phyloP scores from a whole-genome alignment of 495 filamentous ascomycete species.

The Aspergillus avenaceus region DNA sequence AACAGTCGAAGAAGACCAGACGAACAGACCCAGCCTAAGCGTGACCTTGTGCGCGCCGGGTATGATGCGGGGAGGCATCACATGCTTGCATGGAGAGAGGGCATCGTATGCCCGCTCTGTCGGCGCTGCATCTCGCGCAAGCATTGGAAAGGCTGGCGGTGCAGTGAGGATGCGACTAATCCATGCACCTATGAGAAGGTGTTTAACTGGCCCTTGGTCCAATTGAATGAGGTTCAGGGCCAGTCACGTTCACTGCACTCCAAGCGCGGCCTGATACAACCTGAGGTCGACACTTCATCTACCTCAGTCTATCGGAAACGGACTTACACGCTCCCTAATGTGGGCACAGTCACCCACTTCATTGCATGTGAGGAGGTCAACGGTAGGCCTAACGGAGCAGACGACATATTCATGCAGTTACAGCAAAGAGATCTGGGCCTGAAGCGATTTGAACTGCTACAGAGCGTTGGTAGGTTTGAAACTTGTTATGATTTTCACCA shows the following conservation, averaged over 20 bases:
- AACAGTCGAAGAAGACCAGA: slow-evolving; percentile 29
- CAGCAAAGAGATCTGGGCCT: slow-evolving; percentile 58
- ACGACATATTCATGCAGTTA: slow-evolving; percentile 60
- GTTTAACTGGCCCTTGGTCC: slow-evolving; percentile 29
- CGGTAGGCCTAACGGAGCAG: slow-evolving; percentile 46
- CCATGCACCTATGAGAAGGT: slow-evolving; percentile 44
- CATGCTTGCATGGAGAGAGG: too few species aligned
- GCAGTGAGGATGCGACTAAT: slow-evolving; percentile 25
- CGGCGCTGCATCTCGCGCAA: slow-evolving; percentile 57
- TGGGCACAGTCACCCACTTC: slow-evolving; percentile 62
- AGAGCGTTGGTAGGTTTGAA: slow-evolving; percentile 32
- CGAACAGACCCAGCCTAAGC: slow-evolving; percentile 26
- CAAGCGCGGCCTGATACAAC: too few species aligned
- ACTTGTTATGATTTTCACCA: neutral
- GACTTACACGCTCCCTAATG: slow-evolving; percentile 31
- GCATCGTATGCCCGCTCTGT: slow-evolving; percentile 73
- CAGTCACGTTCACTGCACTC: too few species aligned
- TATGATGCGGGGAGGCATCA: too few species aligned
- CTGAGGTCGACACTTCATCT: slow-evolving; percentile 8
- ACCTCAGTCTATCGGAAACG: slow-evolving; percentile 23
- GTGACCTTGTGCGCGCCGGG: too few species aligned
- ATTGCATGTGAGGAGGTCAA: slow-evolving; percentile 51
- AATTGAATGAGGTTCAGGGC: too few species aligned
- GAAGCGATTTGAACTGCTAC: slow-evolving; percentile 46
- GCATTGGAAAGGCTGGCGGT: slow-evolving; percentile 64